Evolutionary conservation across 2,329 filamentous ascomycete species (phyloP).

Genomic region (Alternaria sp.): DNA sequence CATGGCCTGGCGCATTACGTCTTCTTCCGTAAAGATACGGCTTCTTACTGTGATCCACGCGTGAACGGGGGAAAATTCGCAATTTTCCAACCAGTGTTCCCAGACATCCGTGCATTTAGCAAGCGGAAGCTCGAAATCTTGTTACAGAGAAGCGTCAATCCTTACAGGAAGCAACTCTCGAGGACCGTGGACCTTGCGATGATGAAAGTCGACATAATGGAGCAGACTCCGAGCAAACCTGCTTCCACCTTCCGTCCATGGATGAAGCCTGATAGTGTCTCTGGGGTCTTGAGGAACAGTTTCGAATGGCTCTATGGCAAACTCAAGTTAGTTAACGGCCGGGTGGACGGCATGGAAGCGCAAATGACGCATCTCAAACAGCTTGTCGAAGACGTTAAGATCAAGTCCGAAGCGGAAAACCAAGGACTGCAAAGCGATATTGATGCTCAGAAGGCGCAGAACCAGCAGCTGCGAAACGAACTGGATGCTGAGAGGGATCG

Average conservation of each 20-base stretch:
- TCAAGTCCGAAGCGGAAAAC: not conserved
- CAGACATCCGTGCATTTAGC: not conserved
- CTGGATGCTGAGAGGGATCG: not conserved
- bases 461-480: not conserved
- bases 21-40: not conserved
- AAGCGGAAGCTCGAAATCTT: not conserved
- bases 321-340: not conserved
- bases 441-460: not conserved
- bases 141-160: not conserved
- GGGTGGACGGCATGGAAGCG: not conserved
- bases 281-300: not conserved
- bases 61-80: not conserved
- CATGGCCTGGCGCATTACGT: not conserved
- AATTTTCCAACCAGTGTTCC: not conserved
- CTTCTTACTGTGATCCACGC: not conserved
- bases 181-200: not conserved
- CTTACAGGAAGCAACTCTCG: not conserved
- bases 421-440: not conserved
- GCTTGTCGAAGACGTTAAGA: not conserved
- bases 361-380: not conserved
- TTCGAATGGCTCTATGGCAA: not conserved
- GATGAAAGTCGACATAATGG: not conserved
- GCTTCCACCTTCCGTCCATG: not conserved
- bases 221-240: not conserved
- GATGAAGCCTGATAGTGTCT: not conserved